Conservation (phyloP, 192 early-diverging fungal species). For the Haplosporangium gracile region DNA sequence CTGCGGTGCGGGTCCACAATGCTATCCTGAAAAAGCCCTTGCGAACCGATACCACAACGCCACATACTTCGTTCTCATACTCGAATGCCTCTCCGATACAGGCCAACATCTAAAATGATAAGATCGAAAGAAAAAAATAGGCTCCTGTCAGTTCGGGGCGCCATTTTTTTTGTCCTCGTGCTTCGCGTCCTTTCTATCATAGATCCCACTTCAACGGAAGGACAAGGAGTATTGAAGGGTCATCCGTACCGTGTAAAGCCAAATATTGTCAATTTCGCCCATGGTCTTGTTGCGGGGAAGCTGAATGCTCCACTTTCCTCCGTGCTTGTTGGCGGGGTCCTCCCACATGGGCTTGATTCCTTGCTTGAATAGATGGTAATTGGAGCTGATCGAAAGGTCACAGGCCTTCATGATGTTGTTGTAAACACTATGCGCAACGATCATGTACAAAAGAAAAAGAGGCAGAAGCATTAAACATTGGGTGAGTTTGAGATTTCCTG, state of each 20-base stretch:
- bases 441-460: not conserved
- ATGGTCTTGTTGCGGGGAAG: constrained; percentile 77
- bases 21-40: constrained; percentile 87
- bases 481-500: not conserved
- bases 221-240: not conserved
- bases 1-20: constrained; percentile 82
- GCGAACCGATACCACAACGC: constrained; percentile 89
- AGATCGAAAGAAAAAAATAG: not conserved
- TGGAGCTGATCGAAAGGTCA: constrained; percentile 80
- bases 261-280: constrained; percentile 83
- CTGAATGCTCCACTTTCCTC: constrained; percentile 91
- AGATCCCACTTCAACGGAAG: constrained; percentile 5
- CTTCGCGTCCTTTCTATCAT: not conserved
- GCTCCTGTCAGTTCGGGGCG: not conserved
- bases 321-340: constrained; percentile 88
- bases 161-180: not conserved
- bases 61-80: constrained; percentile 84
- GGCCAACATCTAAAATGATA: constrained; percentile 77
- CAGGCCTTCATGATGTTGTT: constrained; percentile 88
- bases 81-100: constrained; percentile 92
- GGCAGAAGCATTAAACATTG: not conserved
- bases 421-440: constrained; percentile 64
- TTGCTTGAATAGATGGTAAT: constrained; percentile 96
- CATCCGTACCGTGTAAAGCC: constrained; percentile 83
- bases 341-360: constrained; percentile 97